Evolutionary conservation across 225 moss, liverwort and hornwort genomes (phyloP).

Genomic region (Antitrichia curtipendula): DNA sequence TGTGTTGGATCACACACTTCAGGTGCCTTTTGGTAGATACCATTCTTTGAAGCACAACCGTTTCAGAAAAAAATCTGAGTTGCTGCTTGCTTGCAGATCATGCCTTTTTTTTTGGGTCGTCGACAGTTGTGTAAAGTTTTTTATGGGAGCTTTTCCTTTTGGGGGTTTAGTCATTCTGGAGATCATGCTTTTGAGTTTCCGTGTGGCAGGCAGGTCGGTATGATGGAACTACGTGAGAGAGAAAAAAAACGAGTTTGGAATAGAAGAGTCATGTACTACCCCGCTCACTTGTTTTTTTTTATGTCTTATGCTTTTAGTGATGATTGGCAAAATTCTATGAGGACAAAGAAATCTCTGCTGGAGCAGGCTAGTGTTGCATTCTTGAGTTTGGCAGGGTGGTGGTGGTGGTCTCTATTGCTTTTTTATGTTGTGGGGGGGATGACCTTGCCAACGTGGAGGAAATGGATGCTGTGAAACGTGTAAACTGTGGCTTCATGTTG

Average conservation of each 20-base stretch:
- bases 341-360: neutral
- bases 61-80: slow-evolving; percentile 29
- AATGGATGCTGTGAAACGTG: neutral
- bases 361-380: neutral
- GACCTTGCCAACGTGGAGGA: neutral
- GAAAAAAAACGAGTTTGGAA: slow-evolving; percentile 10
- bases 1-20: neutral
- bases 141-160: neutral
- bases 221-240: slow-evolving; percentile 4
- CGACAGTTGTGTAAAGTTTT: slow-evolving; percentile 14
- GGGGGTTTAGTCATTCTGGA: slow-evolving; percentile 4
- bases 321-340: neutral
- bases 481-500: neutral
- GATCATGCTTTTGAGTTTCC: slow-evolving; percentile 7
- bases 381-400: neutral
- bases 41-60: slow-evolving; percentile 36
- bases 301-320: neutral
- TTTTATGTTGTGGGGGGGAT: neutral
- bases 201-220: slow-evolving; percentile 6
- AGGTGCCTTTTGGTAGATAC: slow-evolving; percentile 9
- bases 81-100: slow-evolving; percentile 19
- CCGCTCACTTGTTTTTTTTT: neutral
- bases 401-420: neutral
- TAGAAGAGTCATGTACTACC: neutral
- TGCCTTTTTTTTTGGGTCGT: neutral